These are phyloP conservation scores for Penicillium atrosanguineum DNA, from an alignment of 495 filamentous ascomycete species.

Conservation along the genomic window DNA sequence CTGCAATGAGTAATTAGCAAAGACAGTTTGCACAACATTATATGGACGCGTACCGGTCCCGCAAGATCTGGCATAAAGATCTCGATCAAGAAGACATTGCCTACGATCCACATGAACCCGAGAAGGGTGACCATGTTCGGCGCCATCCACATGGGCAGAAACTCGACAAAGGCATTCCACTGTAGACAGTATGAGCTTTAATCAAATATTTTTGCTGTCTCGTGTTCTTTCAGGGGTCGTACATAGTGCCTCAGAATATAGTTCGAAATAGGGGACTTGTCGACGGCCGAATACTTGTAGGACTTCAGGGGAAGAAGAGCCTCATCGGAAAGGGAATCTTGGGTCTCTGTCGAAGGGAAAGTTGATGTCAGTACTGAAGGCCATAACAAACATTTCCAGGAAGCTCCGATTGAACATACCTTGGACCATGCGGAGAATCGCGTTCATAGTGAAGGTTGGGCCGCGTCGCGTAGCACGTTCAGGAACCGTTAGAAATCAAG, in stretches of 20 bases:
- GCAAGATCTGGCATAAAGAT: slow-evolving; percentile 87
- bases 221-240: slow-evolving; percentile 16
- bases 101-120: slow-evolving; percentile 90
- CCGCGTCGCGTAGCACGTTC: slow-evolving; percentile 15
- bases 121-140: slow-evolving; percentile 97
- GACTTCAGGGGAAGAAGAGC: slow-evolving; percentile 79
- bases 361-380: slow-evolving; percentile 16
- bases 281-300: slow-evolving; percentile 96
- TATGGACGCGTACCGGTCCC: slow-evolving; percentile 68
- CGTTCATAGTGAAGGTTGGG: slow-evolving; percentile 31
- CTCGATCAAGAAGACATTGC: slow-evolving; percentile 76
- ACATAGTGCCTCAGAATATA: slow-evolving; percentile 96
- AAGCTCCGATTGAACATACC: slow-evolving; percentile 23
- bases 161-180: slow-evolving; percentile 97
- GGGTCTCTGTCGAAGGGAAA: slow-evolving; percentile 37
- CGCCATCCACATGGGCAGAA: slow-evolving; percentile 92
- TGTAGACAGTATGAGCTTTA: slow-evolving; percentile 33
- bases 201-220: neutral
- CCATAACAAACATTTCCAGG: neutral
- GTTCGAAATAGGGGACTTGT: slow-evolving; percentile 91
- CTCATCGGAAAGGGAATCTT: slow-evolving; percentile 66
- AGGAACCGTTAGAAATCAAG: neutral
- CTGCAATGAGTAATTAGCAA: slow-evolving; percentile 40
- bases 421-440: slow-evolving; percentile 43
- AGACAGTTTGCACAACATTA: slow-evolving; percentile 8